A percentile compares a stretch with the other conserved stretches of the same genome.
Evolutionary conservation across 2,329 filamentous ascomycete genomes (phyloP).

Genomic region (Colletotrichum orbiculare): DNA sequence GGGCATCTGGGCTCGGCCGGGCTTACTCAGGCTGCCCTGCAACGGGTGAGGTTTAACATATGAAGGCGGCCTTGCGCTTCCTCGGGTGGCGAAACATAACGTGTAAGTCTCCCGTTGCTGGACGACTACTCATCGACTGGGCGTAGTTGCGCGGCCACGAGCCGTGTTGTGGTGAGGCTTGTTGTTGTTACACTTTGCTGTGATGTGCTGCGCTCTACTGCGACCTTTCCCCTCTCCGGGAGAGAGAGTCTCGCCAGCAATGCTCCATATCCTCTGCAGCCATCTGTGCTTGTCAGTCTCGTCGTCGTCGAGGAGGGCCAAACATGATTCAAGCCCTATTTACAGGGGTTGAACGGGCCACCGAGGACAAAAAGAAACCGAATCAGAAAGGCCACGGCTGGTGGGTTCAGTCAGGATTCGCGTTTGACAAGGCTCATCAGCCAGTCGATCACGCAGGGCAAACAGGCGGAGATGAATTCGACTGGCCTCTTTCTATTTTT

Average conservation of each 20-base stretch:
- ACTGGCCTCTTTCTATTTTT: slow-evolving; percentile 19
- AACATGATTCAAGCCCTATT: slow-evolving; percentile 31
- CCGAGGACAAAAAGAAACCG: slow-evolving; percentile 18
- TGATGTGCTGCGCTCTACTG: slow-evolving; percentile 1
- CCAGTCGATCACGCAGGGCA: slow-evolving; percentile 25
- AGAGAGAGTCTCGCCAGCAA: slow-evolving; percentile 1
- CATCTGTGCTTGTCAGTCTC: slow-evolving; percentile 5
- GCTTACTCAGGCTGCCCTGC: too few species aligned
- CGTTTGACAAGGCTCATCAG: slow-evolving; percentile 3
- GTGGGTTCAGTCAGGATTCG: slow-evolving; percentile 32
- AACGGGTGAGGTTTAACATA: not conserved
- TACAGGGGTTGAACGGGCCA: slow-evolving; percentile 23
- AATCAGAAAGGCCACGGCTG: slow-evolving; percentile 8
- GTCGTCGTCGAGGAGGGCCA: slow-evolving; percentile 19
- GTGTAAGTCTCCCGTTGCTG: slow-evolving; percentile 35
- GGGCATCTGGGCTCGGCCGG: slow-evolving; percentile 15
- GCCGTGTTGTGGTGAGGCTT: not conserved
- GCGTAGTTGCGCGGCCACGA: not conserved
- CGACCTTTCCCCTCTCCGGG: not conserved
- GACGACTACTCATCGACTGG: not conserved
- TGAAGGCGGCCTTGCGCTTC: not conserved
- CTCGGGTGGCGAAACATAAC: slow-evolving; percentile 13
- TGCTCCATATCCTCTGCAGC: not conserved
- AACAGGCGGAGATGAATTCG: slow-evolving; percentile 20
- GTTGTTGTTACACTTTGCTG: not conserved